Evolutionary conservation across 768 basidiomycete genomes (phyloP).

Genomic region (Tricholoma hemisulphureum): DNA sequence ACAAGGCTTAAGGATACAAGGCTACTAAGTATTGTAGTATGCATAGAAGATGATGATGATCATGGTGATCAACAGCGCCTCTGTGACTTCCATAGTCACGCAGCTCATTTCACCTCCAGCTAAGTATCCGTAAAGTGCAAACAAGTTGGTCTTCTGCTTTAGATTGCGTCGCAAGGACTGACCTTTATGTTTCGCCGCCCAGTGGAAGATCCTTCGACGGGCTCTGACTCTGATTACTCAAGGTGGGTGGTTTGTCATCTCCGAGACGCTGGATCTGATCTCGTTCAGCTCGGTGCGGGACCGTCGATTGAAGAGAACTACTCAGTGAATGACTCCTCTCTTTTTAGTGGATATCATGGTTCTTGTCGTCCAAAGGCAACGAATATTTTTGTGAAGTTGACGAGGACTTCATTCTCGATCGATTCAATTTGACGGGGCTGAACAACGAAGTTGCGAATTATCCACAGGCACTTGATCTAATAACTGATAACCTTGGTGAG

Average conservation of each 20-base stretch:
- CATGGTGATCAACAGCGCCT: too few species aligned
- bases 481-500: constrained; percentile 92
- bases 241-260: constrained; percentile 55
- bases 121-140: neutral
- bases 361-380: constrained; percentile 94
- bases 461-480: constrained; percentile 88
- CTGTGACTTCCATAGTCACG: neutral
- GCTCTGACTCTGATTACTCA: constrained; percentile 94
- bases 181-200: neutral
- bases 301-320: constrained; percentile 1
- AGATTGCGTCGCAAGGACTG: neutral
- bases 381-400: constrained; percentile 99
- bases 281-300: constrained; percentile 37
- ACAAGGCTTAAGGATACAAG: too few species aligned
- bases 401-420: constrained; percentile 97
- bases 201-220: constrained; percentile 89
- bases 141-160: constrained; percentile 7
- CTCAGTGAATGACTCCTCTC: neutral
- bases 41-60: too few species aligned
- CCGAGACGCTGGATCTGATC: constrained; percentile 4
- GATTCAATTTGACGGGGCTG: constrained; percentile 96
- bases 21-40: too few species aligned
- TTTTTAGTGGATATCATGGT: constrained; percentile 94
- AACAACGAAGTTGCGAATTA: constrained; percentile 97
- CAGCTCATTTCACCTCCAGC: neutral